Conservation (phyloP, 179 eudicot genomes). For the Corrigiola litoralis region DNA sequence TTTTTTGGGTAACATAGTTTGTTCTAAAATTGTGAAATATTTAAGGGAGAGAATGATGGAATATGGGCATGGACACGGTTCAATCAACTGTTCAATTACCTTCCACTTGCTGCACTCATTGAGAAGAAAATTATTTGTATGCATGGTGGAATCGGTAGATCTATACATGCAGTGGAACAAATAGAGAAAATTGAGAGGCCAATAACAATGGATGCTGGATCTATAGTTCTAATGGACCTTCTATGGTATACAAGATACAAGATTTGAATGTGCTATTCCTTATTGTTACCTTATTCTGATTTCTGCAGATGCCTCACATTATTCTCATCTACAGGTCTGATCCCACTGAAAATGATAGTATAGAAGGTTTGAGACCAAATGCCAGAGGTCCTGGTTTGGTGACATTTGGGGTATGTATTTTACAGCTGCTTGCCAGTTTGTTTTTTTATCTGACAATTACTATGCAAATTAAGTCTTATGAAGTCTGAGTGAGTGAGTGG, state of each 20-base stretch:
- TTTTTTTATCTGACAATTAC: no score
- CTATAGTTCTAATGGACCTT: conserved; percentile 86
- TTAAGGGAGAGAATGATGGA: conserved; percentile 91
- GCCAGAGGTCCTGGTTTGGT: conserved; percentile 96
- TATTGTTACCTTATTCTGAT: conserved; percentile 8
- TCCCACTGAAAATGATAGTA: conserved; percentile 94
- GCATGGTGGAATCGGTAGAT: conserved; percentile 99
- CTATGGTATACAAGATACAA: conserved; percentile 48
- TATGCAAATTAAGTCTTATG: not conserved
- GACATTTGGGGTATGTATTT: conserved; percentile 80
- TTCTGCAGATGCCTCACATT: conserved; percentile 4
- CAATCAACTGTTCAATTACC: conserved; percentile 87
- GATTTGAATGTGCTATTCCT: not conserved
- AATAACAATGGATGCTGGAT: conserved; percentile 94
- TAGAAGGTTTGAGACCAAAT: conserved; percentile 95
- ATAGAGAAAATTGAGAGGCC: conserved; percentile 94
- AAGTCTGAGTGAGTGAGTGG: not conserved
- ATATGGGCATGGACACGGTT: conserved; percentile 97
- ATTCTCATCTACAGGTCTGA: conserved; percentile 65
- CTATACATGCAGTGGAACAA: conserved; percentile 82
- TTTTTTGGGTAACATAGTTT: not conserved
- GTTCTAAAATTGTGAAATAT: conserved; percentile 7
- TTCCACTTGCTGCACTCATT: conserved; percentile 92
- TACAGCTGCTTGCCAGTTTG: conserved; percentile 4
- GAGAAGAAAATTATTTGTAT: conserved; percentile 94